Evolutionary conservation across 73 alveolate genomes (phyloP).

Genomic region (Paramecium caudatum): DNA sequence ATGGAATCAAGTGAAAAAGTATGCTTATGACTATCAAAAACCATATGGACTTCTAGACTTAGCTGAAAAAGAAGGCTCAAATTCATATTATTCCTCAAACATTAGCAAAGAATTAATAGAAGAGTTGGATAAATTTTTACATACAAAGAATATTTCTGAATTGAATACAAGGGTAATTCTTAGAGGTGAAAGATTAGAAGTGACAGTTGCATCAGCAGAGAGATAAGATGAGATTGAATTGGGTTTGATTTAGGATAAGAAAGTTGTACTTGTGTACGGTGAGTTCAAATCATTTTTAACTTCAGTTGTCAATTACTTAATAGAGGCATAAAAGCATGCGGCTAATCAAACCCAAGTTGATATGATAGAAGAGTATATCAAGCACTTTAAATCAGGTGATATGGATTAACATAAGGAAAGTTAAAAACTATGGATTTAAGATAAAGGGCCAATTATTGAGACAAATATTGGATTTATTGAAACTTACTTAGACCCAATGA

Average conservation of each 20-base stretch:
- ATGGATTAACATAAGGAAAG: conserved; percentile 92
- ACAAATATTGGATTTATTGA: conserved; percentile 96
- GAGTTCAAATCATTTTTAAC: conserved; percentile 88
- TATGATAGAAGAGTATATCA: conserved; percentile 88
- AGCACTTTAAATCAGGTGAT: conserved; percentile 93
- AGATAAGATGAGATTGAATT: conserved; percentile 59
- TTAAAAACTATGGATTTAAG: conserved; percentile 97
- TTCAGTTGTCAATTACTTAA: conserved; percentile 85
- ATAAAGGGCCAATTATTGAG: conserved; percentile 94
- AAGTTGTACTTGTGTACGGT: conserved; percentile 86
- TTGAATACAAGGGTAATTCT: conserved; percentile 85
- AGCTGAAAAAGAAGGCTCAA: conserved; percentile 62
- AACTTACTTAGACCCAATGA: conserved; percentile 92
- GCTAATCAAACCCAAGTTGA: conserved; percentile 90
- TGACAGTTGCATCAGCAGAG: conserved; percentile 80
- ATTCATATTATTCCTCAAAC: conserved; percentile 86
- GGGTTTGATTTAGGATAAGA: conserved; percentile 70
- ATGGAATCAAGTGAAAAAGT: conserved; percentile 76
- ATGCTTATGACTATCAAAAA: conserved; percentile 25
- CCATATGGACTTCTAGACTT: conserved; percentile 65
- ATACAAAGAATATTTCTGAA: conserved; percentile 67
- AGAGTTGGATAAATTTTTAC: conserved; percentile 81
- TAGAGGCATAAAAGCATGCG: conserved; percentile 86
- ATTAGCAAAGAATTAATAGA: conserved; percentile 84
- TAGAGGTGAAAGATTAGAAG: conserved; percentile 74